Evolutionary conservation across 768 basidiomycete species (phyloP), one percentile per base, ranked within the genome.

Genomic region (Calvatia gigantea): DNA sequence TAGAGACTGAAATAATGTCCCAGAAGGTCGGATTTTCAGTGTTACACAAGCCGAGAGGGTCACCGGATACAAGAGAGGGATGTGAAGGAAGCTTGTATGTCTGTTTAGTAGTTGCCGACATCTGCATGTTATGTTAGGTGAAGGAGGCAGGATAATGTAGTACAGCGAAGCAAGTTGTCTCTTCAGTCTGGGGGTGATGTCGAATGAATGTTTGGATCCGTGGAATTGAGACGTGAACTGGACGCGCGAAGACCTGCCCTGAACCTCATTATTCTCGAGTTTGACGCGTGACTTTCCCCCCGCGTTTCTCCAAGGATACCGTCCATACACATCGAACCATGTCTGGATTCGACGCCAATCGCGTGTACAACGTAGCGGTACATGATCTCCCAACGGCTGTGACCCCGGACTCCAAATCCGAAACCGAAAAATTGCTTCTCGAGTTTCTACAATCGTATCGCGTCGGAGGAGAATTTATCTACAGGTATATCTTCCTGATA

Each of bases 381-480:
- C 85, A 91, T 62, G 84, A 87, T 60, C 70, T 75, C 6, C 74
- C 85, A 0, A 64, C 80, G 6, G 75, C 81, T 15, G 72, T 77
- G 9, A 73, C 80, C 14, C 80, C 85, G 21, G 91, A 94, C 17
- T 79, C 84, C 0, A 88, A 89, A 4, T 87, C 93, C 3, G 88
- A 92, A 65, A 84, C 84, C 0, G 92, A 94, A 65, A 86, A 84
- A 65, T 75, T 87, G 25, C 77, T 96, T 21, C 79, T 86, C 49
- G 90, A 97, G 31, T 98, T 98, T 71, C 76, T 98, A 41, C 78
- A 91, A 51, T 84, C 87, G 51, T 98, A 91, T 72, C 84, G 95
- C 59, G 82, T 95, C 44, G 91, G 90, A 9, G 89, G 89, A 60
- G 89, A 92, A 64, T 98, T 94, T 74, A 83, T 91, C 51, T 98